A percentile compares a stretch with the other conserved stretches of the same genome.
These are phyloP conservation scores for Entomortierella chlamydospora DNA, from an alignment of 192 early-diverging fungal species.

Conservation along the genomic window DNA sequence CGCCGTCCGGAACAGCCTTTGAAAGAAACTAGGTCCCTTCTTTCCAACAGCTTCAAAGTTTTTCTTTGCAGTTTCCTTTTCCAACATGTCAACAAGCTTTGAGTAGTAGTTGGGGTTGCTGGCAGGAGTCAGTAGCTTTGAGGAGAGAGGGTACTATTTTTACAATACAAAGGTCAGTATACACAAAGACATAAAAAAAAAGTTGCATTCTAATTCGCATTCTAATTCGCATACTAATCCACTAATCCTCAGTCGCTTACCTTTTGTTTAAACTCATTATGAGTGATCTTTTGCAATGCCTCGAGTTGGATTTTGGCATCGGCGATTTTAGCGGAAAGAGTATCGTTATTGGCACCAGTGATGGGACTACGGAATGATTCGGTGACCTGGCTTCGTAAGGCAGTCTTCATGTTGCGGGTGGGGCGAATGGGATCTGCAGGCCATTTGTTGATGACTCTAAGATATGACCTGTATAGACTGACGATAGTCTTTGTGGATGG, in stretches of 20 bases:
- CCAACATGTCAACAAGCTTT: conserved; percentile 58
- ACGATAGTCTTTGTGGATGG: conserved; percentile 16
- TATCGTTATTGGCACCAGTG: conserved; percentile 35
- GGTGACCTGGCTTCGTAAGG: conserved; percentile 63
- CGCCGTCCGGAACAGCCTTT: conserved; percentile 43
- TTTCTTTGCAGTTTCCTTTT: conserved; percentile 61
- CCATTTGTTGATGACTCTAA: conserved; percentile 70
- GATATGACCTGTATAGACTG: conserved; percentile 68
- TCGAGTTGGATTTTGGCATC: conserved; percentile 56
- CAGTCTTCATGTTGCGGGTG: conserved; percentile 73
- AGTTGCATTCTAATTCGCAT: not conserved
- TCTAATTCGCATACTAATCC: not conserved
- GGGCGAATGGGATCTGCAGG: conserved; percentile 77
- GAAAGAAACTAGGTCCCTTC: conserved; percentile 52
- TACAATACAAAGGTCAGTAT: too few species aligned
- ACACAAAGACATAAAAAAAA: too few species aligned
- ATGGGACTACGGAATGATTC: conserved; percentile 58
- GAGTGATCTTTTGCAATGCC: conserved; percentile 58
- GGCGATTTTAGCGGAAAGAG: conserved; percentile 22
- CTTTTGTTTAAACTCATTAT: conserved; percentile 66
- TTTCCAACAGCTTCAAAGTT: conserved; percentile 55
- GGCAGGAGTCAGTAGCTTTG: conserved; percentile 64
- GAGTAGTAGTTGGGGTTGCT: conserved; percentile 69
- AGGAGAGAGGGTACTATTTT: conserved; percentile 66
- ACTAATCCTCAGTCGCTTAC: conserved; percentile 12